Base-by-base conservation (phyloP, 2,329 filamentous ascomycete genomes). In the Nemania diffusa region DNA sequence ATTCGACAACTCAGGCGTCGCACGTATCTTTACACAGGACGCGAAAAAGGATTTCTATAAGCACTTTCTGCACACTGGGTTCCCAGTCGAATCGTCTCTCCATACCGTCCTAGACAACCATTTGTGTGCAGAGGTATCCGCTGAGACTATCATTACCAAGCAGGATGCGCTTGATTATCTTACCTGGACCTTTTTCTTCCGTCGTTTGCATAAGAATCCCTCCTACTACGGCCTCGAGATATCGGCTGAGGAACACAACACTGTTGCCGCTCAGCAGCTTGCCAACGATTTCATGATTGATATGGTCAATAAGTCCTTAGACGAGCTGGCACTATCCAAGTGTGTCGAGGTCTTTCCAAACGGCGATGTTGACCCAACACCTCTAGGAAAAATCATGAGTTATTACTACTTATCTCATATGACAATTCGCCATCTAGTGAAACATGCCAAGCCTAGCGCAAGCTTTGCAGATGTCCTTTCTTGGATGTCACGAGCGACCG, bases 161-260 rank as follows among this genome's bases (percentile, higher is more conserved):
- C 96, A 99, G 80, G 96, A 99, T 80, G 96, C 96, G 0, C 86
- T 99, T 3, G 97, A 99, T 79, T 99, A 99, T 77, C 82, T 99
- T 60, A 99, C 96, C 0, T 99, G 97, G 96, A 99, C 97, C 0
- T 99, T 99, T 84, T 99, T 99, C 87, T 99, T 99, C 86, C 89
- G 97, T 2, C 87, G 96, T 11, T 83, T 99, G 44, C 96, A 99
- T 83, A 99, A 99, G 84, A 99, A 99, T 74, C 96, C 96, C 1
- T 97, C 94, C 0, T 99, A 97, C 81, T 99, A 99, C 74, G 97
- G 97, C 0, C 89, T 99, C 0, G 92, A 97, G 77, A 96, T 99
- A 51, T 93, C 92, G 0, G 91, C 92, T 0, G 94, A 97, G 73
- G 94, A 97, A 73, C 94, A 97, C 80, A 97, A 94, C 77, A 94